Evolutionary conservation across 441 rosid genomes (phyloP).

Genomic region (Mallotus japonicus): DNA sequence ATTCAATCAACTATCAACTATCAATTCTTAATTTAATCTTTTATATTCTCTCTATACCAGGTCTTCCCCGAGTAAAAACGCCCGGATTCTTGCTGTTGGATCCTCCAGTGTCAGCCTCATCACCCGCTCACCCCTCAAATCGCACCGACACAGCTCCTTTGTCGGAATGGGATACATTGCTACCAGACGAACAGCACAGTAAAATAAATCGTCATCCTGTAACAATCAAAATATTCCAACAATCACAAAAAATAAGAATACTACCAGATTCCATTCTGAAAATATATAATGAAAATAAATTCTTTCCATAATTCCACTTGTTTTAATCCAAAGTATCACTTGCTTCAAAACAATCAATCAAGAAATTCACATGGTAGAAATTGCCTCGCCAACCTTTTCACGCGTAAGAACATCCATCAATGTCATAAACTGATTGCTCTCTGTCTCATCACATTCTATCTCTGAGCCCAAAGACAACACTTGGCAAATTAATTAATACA

Average conservation of each 20-base stretch:
- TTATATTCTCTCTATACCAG: not conserved
- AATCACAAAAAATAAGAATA: not conserved
- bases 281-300: too few species aligned
- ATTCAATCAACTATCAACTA: not conserved
- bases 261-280: not conserved
- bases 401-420: not conserved
- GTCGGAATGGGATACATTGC: not conserved
- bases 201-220: slow-evolving; percentile 3
- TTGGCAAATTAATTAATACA: not conserved
- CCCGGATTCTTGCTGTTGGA: slow-evolving; percentile 24
- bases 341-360: not conserved
- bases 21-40: too few species aligned
- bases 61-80: not conserved
- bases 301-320: too few species aligned
- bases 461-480: not conserved
- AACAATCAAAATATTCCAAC: not conserved
- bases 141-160: not conserved
- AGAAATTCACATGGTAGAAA: not conserved
- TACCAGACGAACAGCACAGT: slow-evolving; percentile 13
- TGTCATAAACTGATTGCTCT: not conserved
- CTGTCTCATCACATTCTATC: not conserved
- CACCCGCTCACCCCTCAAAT: not conserved
- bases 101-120: slow-evolving; percentile 26
- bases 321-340: not conserved
- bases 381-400: not conserved